These are phyloP conservation scores for Mesembryanthemum crystallinum DNA, from an alignment of 148 eudicot species.

Conservation along the genomic window DNA sequence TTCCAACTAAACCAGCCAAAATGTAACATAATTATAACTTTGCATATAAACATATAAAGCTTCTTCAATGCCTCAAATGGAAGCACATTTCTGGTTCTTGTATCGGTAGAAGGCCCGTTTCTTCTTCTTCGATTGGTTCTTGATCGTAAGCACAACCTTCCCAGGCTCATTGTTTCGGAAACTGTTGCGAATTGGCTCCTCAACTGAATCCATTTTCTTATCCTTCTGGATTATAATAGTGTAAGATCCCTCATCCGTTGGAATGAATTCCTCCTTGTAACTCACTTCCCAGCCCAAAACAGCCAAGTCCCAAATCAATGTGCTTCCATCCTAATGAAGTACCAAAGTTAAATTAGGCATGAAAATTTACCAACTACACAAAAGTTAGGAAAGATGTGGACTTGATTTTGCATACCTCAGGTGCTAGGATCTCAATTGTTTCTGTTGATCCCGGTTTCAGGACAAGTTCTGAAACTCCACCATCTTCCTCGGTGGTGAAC, in stretches of 20 bases:
- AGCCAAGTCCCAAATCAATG: conserved; percentile 48
- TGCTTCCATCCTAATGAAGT: conserved; percentile 39
- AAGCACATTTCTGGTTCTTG: conserved; percentile 39
- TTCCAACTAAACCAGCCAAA: not conserved
- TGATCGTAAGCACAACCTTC: conserved; percentile 52
- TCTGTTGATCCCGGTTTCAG: conserved; percentile 48
- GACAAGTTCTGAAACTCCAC: conserved; percentile 34
- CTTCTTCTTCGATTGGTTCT: conserved; percentile 46
- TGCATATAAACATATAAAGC: conserved; percentile 1
- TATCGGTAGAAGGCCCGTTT: conserved; percentile 46
- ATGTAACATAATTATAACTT: not conserved
- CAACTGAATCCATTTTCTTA: conserved; percentile 36
- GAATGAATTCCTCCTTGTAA: conserved; percentile 69
- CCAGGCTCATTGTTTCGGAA: conserved; percentile 56
- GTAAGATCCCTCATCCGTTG: conserved; percentile 51
- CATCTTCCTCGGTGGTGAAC: conserved; percentile 36
- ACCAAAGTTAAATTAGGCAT: not conserved
- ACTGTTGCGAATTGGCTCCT: conserved; percentile 45
- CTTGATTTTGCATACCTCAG: conserved; percentile 33
- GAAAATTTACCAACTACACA: not conserved
- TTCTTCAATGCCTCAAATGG: not conserved
- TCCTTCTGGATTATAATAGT: conserved; percentile 49
- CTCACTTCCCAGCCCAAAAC: conserved; percentile 62
- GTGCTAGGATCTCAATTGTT: conserved; percentile 45
- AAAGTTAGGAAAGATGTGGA: not conserved